These are phyloP conservation scores for Cercospora sp. DNA, from an alignment of 2,329 filamentous ascomycete genomes.

Conservation along the genomic window DNA sequence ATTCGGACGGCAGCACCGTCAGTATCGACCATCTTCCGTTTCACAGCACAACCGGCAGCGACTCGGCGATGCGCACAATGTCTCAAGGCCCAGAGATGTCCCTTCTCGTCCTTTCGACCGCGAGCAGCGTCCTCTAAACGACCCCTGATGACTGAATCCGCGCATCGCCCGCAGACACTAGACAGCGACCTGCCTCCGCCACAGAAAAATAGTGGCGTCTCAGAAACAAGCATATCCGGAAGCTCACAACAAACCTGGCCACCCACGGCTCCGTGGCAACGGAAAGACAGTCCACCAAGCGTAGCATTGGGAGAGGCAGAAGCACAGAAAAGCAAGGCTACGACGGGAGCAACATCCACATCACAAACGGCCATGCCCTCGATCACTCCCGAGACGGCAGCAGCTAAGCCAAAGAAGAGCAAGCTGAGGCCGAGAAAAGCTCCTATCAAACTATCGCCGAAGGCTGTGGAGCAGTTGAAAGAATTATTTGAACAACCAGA, in stretches of 20 bases:
- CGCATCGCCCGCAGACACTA: constrained; percentile 63
- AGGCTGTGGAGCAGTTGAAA: constrained; percentile 76
- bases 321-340: constrained; percentile 62
- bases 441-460: constrained; percentile 79
- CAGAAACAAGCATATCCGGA: constrained; percentile 62
- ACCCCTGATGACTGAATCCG: constrained; percentile 65
- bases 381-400: constrained; percentile 43
- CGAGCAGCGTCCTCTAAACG: constrained; percentile 55
- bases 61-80: constrained; percentile 46
- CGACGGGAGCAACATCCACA: constrained; percentile 35
- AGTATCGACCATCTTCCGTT: constrained; percentile 40
- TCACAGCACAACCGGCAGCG: constrained; percentile 36
- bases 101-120: constrained; percentile 45
- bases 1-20: constrained; percentile 33
- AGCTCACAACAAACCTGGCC: constrained; percentile 51
- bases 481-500: constrained; percentile 78
- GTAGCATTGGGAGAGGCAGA: constrained; percentile 61
- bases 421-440: constrained; percentile 83
- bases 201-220: constrained; percentile 58
- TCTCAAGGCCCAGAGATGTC: constrained; percentile 42
- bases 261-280: constrained; percentile 48
- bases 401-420: constrained; percentile 58
- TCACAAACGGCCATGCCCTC: constrained; percentile 26
- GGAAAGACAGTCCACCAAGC: constrained; percentile 42
- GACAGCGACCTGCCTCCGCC: constrained; percentile 55